Percentiles rank a stretch among this genome's conserved stretches.
Evolutionary conservation across 1,284 basidiomycete species (phyloP).

Genomic region (Trichosporon asahii): DNA sequence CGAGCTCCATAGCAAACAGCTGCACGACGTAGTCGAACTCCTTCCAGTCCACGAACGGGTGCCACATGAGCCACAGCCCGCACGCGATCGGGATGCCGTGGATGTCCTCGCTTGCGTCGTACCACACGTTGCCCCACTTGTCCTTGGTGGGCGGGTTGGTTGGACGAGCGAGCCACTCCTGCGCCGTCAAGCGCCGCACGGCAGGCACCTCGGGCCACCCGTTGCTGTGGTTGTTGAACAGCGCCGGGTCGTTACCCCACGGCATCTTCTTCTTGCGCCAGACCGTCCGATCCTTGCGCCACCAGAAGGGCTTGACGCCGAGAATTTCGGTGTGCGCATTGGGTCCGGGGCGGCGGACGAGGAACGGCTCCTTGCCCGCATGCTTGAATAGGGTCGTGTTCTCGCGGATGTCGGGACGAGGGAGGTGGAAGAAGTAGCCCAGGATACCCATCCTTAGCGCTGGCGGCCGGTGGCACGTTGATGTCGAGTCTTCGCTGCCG

Average conservation of each 20-base stretch:
- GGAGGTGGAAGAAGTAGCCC: neutral
- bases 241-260: neutral
- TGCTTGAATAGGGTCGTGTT: neutral
- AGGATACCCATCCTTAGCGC: neutral
- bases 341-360: neutral
- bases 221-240: neutral
- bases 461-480: too few species aligned
- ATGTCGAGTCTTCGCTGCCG: too few species aligned
- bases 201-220: neutral
- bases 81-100: neutral
- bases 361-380: neutral
- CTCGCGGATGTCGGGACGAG: neutral
- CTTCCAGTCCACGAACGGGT: neutral
- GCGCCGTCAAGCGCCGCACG: neutral
- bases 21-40: conserved; percentile 3
- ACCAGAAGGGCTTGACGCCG: neutral
- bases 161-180: neutral
- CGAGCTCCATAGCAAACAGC: neutral
- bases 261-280: neutral
- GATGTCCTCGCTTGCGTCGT: neutral
- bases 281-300: neutral
- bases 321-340: neutral
- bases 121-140: neutral
- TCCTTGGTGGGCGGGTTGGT: neutral
- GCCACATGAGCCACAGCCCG: neutral